phyloP scores from a whole-genome alignment of 805 yeast genomes.

The Monosporozyma solicola region DNA sequence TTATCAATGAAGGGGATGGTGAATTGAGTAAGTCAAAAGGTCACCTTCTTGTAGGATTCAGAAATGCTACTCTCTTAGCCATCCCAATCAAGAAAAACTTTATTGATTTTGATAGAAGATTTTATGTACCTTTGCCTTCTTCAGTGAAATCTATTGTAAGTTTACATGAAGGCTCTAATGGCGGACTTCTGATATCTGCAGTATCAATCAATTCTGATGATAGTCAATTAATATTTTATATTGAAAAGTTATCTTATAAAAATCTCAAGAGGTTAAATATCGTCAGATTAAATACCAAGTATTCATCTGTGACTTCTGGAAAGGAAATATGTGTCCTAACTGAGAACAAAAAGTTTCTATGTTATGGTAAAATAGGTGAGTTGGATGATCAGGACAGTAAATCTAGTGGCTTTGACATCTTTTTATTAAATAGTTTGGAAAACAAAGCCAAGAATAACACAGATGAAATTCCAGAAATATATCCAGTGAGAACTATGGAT shows the following conservation, averaged over 20 bases:
- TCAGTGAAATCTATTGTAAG: constrained; percentile 5
- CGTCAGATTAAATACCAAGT: constrained; percentile 10
- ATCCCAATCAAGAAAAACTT: neutral
- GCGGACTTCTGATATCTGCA: constrained; percentile 10
- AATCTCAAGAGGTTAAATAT: neutral
- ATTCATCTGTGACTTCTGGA: constrained; percentile 13
- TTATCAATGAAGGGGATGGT: neutral
- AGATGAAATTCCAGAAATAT: neutral
- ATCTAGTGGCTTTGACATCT: constrained; percentile 17
- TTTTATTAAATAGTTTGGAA: constrained; percentile 6
- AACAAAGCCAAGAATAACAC: neutral
- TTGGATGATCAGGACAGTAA: constrained; percentile 1
- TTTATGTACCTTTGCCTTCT: neutral
- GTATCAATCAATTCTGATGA: neutral
- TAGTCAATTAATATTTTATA: neutral
- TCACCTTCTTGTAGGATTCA: neutral
- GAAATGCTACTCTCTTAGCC: neutral
- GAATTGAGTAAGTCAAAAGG: neutral
- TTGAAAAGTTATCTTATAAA: neutral
- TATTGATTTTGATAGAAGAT: neutral
- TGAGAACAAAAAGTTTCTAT: constrained; percentile 13
- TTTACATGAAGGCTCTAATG: constrained; percentile 3
- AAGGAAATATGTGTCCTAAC: constrained; percentile 14
- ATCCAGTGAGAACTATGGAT: neutral
- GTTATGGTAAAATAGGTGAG: constrained; percentile 16